Percentiles rank a stretch among this genome's conserved stretches.
Evolutionary conservation across 73 alveolate species (phyloP).

Genomic region (Stentor coeruleus): DNA sequence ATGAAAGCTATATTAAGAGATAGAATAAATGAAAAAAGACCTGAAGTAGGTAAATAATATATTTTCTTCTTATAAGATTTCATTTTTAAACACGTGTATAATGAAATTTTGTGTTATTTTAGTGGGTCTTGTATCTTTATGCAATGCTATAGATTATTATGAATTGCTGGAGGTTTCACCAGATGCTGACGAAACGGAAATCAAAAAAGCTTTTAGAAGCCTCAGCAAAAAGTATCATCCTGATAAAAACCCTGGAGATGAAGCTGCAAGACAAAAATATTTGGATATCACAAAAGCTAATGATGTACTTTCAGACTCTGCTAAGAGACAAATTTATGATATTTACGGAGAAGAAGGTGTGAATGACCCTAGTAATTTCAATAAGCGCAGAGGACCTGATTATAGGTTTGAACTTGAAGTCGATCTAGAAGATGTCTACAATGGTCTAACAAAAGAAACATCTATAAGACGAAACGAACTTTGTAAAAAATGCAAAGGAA

Average conservation of each 20-base stretch:
- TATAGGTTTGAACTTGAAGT: conserved; percentile 77
- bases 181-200: conserved; percentile 81
- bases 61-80: neutral
- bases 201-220: conserved; percentile 83
- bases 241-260: conserved; percentile 85
- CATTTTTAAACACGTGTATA: no score
- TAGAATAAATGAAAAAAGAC: neutral
- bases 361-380: conserved; percentile 55
- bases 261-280: conserved; percentile 70
- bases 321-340: conserved; percentile 81
- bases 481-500: conserved; percentile 89
- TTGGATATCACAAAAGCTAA: conserved; percentile 77
- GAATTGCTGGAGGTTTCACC: conserved; percentile 61
- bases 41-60: neutral
- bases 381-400: conserved; percentile 84
- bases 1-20: neutral
- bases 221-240: conserved; percentile 84
- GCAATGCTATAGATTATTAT: conserved; percentile 61
- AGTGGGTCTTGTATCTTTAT: conserved; percentile 5
- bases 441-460: conserved; percentile 73
- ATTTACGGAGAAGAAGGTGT: conserved; percentile 93
- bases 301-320: conserved; percentile 87
- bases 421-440: conserved; percentile 85
- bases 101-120: neutral
- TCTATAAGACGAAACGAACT: conserved; percentile 74